phyloP scores from a whole-genome alignment of 208 protist species.

The Leishmania tarentolae region DNA sequence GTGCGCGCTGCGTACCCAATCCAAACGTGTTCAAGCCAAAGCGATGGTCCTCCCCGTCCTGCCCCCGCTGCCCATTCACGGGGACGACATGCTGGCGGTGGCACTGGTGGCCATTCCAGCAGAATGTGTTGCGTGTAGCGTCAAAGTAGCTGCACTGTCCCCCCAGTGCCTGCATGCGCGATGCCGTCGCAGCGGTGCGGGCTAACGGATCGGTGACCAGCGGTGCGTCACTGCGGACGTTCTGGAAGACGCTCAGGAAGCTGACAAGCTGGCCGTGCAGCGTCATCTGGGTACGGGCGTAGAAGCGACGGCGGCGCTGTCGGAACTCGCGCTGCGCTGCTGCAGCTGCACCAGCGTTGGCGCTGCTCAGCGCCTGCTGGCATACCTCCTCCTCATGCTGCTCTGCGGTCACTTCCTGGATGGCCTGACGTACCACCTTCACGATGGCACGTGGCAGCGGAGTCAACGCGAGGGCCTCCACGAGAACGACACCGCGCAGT shows the following conservation, averaged over 20 bases:
- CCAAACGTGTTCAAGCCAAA: slow-evolving; percentile 28
- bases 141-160: slow-evolving; percentile 42
- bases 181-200: slow-evolving; percentile 8
- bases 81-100: slow-evolving; percentile 30
- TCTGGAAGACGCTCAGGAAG: slow-evolving; percentile 30
- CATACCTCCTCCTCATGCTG: slow-evolving; percentile 18
- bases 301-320: slow-evolving; percentile 21
- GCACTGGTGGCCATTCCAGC: slow-evolving; percentile 51
- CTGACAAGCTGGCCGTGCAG: slow-evolving; percentile 35
- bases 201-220: slow-evolving; percentile 16
- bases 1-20: slow-evolving; percentile 24
- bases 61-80: slow-evolving; percentile 21
- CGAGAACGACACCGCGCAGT: slow-evolving; percentile 27
- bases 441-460: slow-evolving; percentile 35
- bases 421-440: slow-evolving; percentile 14
- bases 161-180: slow-evolving; percentile 20
- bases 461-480: slow-evolving; percentile 43
- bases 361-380: neutral
- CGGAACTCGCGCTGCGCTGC: slow-evolving; percentile 5
- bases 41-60: slow-evolving; percentile 26
- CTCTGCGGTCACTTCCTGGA: slow-evolving; percentile 23
- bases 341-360: neutral
- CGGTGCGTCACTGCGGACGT: slow-evolving; percentile 24
- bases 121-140: slow-evolving; percentile 36
- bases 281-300: slow-evolving; percentile 18